phyloP scores from a whole-genome alignment of 495 filamentous ascomycete species.

The Oleoguttula mirabilis region DNA sequence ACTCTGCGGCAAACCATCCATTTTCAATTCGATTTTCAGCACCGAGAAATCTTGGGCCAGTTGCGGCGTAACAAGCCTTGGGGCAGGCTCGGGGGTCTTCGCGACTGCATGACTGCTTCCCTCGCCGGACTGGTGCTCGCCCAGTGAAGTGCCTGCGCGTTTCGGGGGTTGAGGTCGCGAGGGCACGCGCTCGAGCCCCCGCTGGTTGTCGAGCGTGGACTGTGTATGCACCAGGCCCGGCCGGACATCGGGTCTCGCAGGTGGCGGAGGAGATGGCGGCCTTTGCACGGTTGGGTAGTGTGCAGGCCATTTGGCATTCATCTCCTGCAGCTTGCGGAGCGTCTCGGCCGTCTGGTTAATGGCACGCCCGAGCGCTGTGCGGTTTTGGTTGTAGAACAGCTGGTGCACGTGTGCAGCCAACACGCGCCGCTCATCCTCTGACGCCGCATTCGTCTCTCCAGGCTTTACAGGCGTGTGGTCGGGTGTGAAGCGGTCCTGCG shows the following conservation, averaged over 20 bases:
- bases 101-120: constrained; percentile 57
- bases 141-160: constrained; percentile 61
- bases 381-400: constrained; percentile 73
- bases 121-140: constrained; percentile 49
- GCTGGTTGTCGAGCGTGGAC: constrained; percentile 26
- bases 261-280: constrained; percentile 28
- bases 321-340: constrained; percentile 66
- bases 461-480: constrained; percentile 41
- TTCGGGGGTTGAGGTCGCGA: constrained; percentile 42
- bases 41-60: constrained; percentile 94
- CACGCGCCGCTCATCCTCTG: constrained; percentile 47
- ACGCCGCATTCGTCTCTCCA: constrained; percentile 37
- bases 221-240: constrained; percentile 32
- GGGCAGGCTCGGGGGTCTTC: constrained; percentile 42
- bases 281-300: constrained; percentile 82
- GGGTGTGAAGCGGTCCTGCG: constrained; percentile 56
- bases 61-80: constrained; percentile 76
- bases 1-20: constrained; percentile 70
- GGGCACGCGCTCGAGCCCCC: constrained; percentile 23
- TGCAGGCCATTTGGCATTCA: constrained; percentile 84
- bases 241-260: constrained; percentile 22
- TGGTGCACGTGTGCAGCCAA: constrained; percentile 63
- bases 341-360: constrained; percentile 78
- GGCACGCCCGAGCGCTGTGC: constrained; percentile 67
- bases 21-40: constrained; percentile 83